Evolutionary conservation across 2,329 filamentous ascomycete species (phyloP), one percentile per base, ranked within the genome.

Genomic region (Geosmithia putterillii): DNA sequence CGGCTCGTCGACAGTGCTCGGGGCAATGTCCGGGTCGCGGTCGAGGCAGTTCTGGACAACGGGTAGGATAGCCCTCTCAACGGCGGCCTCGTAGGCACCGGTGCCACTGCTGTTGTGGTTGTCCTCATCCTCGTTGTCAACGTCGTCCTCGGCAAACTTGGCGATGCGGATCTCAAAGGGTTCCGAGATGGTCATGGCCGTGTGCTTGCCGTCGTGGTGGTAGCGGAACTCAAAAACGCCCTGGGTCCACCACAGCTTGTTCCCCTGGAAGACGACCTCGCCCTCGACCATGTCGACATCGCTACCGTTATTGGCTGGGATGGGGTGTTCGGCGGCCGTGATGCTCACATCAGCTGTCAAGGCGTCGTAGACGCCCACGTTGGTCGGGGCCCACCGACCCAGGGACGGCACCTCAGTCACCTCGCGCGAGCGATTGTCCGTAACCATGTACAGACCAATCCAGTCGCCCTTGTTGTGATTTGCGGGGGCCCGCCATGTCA

Each of bases 161-260:
- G 75, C 71, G 49, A 96, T 87, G 39, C 81, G 79, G 45, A 96
- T 83, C 61, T 95, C 90, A 54, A 98, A 98, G 0, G 92, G 89
- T 51, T 87, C 76, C 5, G 89, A 95, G 47, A 96, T 85, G 17
- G 87, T 79, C 85, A 98, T 92, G 56, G 94, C 89, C 51, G 84
- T 86, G 64, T 98, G 88, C 54, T 83, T 84, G 44, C 88, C 88
- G 52, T 86, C 82, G 62, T 98, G 92, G 63, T 98, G 92, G 64
- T 95, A 95, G 36, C 92, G 81, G 68, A 98, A 94, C 57, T 98
- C 92, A 56, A 95, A 98, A 3, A 94, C 85, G 44, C 92, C 92
- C 47, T 90, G 85, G 0, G 85, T 94, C 92, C 92, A 98, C 82
- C 87, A 98, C 2, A 95, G 74, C 64, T 94, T 95, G 65, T 96